Evolutionary conservation across 2,329 filamentous ascomycete species (phyloP).

Genomic region (Neoarthrinium moseri): DNA sequence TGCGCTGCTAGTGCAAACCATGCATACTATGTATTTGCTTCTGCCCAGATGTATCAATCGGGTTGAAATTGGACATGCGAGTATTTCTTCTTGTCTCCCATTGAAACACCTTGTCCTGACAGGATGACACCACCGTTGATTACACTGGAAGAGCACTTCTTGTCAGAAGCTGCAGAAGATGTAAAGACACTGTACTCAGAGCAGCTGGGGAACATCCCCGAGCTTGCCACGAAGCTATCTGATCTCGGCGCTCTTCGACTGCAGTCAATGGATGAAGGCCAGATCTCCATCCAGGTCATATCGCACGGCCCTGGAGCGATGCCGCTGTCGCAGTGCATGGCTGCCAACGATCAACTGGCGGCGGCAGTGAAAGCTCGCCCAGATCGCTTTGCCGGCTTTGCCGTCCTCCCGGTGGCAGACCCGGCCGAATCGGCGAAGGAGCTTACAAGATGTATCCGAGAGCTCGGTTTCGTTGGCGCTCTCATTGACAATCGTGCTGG

Average conservation of each 20-base stretch:
- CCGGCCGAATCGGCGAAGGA: constrained; percentile 27
- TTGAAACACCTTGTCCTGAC: no score
- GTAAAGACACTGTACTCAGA: constrained; percentile 11
- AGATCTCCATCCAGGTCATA: constrained; percentile 23
- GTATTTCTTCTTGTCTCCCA: no score
- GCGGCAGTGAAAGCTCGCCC: constrained; percentile 22
- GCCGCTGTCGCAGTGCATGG: constrained; percentile 14
- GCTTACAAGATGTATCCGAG: constrained; percentile 24
- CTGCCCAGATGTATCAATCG: no score
- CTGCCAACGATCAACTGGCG: constrained; percentile 23
- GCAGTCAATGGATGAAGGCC: constrained; percentile 19
- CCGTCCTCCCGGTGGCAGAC: constrained; percentile 26
- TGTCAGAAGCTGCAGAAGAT: constrained; percentile 12
- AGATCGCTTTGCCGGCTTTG: constrained; percentile 27
- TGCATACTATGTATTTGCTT: no score
- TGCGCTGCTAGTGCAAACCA: no score
- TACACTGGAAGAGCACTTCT: constrained; percentile 19
- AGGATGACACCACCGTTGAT: constrained; percentile 16
- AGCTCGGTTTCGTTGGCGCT: constrained; percentile 31
- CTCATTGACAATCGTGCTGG: constrained; percentile 26
- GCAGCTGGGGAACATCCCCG: constrained; percentile 9
- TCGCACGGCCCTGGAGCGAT: constrained; percentile 21
- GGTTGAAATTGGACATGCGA: no score
- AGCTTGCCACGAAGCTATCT: constrained; percentile 12
- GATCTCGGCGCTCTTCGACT: constrained; percentile 14